Conservation (phyloP, 257 asterid species). For the Penstemon newberryi region DNA sequence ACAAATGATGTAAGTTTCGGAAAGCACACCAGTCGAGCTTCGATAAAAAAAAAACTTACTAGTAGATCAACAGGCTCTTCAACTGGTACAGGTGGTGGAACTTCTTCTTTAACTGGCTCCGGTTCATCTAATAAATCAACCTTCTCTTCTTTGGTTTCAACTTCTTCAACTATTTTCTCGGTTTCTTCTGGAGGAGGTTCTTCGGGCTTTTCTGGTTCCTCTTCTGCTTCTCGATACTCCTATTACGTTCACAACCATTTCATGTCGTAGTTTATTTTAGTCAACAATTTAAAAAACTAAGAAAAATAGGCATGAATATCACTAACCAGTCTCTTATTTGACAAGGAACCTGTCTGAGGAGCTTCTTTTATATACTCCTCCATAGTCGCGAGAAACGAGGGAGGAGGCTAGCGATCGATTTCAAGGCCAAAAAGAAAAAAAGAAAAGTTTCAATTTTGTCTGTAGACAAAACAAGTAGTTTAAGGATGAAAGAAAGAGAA, state of each 20-base stretch:
- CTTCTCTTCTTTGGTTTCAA: constrained; percentile 36
- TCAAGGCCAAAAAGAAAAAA: background rate
- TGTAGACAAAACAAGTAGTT: background rate
- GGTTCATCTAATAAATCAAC: constrained; percentile 24
- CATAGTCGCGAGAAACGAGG: constrained; percentile 90
- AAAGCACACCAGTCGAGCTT: too few species aligned
- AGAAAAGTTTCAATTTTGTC: background rate
- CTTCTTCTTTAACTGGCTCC: constrained; percentile 41
- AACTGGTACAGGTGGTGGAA: constrained; percentile 33
- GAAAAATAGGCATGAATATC: too few species aligned
- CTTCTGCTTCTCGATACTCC: constrained; percentile 53
- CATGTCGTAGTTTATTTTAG: too few species aligned
- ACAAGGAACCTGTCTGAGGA: constrained; percentile 50
- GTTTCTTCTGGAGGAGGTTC: constrained; percentile 26
- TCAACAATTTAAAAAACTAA: too few species aligned
- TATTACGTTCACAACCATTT: constrained; percentile 20
- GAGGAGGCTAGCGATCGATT: constrained; percentile 70
- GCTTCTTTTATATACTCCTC: constrained; percentile 92
- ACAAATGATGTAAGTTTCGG: too few species aligned
- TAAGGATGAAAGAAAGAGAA: background rate
- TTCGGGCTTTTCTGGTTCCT: constrained; percentile 39
- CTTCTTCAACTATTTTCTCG: constrained; percentile 35
- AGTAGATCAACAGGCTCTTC: constrained; percentile 65
- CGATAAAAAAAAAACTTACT: constrained; percentile 32
- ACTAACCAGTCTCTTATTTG: constrained; percentile 58